Evolutionary conservation across 352 stramenopile species (phyloP), one percentile per base, ranked within the genome.

Genomic region (Phytopythium ostracodes): DNA sequence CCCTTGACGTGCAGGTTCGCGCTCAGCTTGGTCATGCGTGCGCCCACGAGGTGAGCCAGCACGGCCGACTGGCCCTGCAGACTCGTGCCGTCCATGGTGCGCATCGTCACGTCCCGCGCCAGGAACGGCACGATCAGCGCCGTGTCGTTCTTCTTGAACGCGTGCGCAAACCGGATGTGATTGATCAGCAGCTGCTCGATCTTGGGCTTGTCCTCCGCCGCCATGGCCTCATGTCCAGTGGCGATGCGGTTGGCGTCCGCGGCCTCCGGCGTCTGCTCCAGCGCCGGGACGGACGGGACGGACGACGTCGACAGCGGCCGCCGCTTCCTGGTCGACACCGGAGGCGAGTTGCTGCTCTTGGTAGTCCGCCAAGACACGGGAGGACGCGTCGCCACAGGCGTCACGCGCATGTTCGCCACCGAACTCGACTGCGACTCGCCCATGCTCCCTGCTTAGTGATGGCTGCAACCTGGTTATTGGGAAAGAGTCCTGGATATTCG

Each of bases 121-220:
- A 92, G 70, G 56, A 87, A 89, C 38, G 81, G 74, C 57, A 88
- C 62, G 46, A 92, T 77, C 71, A 75, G 73, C 27, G 79, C 76
- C 4, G 79, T 70, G 75, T 92, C 84, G 64, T 89, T 92, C 69
- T 88, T 72, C 62, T 85, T 85, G 73, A 89, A 84, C 17, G 80
- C 82, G 54, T 79, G 76, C 17, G 82, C 78, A 51, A 91, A 89
- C 56, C 69, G 72, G 35, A 81, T 54, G 63, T 91, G 82, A 65
- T 79, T 76, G 50, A 85, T 51, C 29, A 89, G 64, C 18, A 89
- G 61, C 38, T 84, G 67, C 56, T 88, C 77, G 5, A 81, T 56
- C 46, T 74, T 33, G 46, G 22, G 24, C 46, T 11, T 18, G 4
- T 24, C 20, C 15, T 47, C 18, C n/a, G n/a, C n/a, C n/a, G n/a